phyloP scores from a whole-genome alignment of 495 filamentous ascomycete species.

The Hypoxylon crocopeplum region DNA sequence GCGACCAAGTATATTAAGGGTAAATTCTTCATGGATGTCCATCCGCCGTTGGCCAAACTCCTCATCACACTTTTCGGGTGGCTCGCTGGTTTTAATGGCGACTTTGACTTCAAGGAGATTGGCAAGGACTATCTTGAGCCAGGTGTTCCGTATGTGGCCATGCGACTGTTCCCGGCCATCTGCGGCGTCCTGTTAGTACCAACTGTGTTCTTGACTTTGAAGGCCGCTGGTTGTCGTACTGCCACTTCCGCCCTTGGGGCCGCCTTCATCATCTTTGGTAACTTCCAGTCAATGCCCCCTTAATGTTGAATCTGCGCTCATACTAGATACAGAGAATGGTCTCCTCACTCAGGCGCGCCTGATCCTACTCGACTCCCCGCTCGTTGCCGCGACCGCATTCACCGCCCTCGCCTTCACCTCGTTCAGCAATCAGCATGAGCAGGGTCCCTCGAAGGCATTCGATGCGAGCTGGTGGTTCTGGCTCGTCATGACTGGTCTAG shows the following conservation, averaged over 20 bases:
- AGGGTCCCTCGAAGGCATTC: slow-evolving; percentile 87
- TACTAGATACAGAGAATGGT: slow-evolving; percentile 75
- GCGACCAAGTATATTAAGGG: slow-evolving; percentile 99
- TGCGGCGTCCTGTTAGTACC: slow-evolving; percentile 86
- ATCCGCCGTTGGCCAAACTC: slow-evolving; percentile 95
- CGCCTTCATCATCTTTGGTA: slow-evolving; percentile 88
- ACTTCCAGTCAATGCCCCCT: slow-evolving; percentile 28
- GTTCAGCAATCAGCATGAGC: slow-evolving; percentile 96
- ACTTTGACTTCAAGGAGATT: slow-evolving; percentile 99
- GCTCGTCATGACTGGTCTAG: slow-evolving; percentile 84
- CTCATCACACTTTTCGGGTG: slow-evolving; percentile 94
- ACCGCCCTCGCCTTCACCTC: slow-evolving; percentile 89
- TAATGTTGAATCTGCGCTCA: slow-evolving; percentile 17
- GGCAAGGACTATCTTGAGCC: slow-evolving; percentile 98
- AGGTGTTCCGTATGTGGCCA: slow-evolving; percentile 94
- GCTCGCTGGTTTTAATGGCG: slow-evolving; percentile 92
- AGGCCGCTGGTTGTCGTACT: slow-evolving; percentile 88
- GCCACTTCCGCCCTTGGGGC: slow-evolving; percentile 82
- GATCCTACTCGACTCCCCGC: slow-evolving; percentile 93
- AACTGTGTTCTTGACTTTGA: slow-evolving; percentile 92
- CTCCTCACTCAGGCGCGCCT: slow-evolving; percentile 92
- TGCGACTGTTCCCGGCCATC: slow-evolving; percentile 91
- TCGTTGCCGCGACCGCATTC: slow-evolving; percentile 92
- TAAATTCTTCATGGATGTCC: slow-evolving; percentile 98
- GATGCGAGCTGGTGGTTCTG: slow-evolving; percentile 96